phyloP scores from a whole-genome alignment of 2,329 filamentous ascomycete species.

The Cryphonectria radicalis region DNA sequence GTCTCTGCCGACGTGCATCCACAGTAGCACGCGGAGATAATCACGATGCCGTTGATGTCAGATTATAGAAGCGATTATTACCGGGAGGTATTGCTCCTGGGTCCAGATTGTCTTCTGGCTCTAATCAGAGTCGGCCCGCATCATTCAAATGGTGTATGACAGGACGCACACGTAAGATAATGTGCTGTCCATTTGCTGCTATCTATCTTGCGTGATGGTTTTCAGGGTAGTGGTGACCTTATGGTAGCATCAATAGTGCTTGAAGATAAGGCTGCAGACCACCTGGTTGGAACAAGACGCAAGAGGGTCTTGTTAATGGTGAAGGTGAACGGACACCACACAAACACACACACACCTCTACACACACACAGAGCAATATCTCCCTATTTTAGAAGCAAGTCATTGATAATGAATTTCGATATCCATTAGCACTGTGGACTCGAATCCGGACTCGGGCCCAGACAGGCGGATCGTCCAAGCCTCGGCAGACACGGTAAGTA shows the following conservation, averaged over 20 bases:
- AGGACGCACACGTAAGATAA: background rate
- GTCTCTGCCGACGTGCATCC: constrained; percentile 4
- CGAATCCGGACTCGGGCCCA: background rate
- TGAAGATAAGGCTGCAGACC: constrained; percentile 17
- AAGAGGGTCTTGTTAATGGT: background rate
- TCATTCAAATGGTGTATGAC: background rate
- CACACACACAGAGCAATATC: no score
- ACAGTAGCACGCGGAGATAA: constrained; percentile 15
- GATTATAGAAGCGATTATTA: background rate
- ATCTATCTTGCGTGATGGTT: constrained; percentile 3
- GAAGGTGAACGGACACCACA: background rate
- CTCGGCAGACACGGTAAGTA: constrained; percentile 3
- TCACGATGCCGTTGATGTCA: background rate
- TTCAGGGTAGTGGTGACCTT: background rate
- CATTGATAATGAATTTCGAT: background rate
- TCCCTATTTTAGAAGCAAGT: background rate
- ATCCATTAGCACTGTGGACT: background rate
- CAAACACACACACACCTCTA: background rate
- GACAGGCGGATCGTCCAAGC: background rate
- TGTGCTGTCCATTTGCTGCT: background rate
- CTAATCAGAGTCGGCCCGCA: background rate
- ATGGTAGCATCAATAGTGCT: background rate
- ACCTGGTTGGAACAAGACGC: background rate
- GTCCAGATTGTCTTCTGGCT: background rate
- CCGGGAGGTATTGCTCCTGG: background rate